These are phyloP conservation scores for Lactarius vividus DNA, from an alignment of 768 basidiomycete species.

Conservation along the genomic window DNA sequence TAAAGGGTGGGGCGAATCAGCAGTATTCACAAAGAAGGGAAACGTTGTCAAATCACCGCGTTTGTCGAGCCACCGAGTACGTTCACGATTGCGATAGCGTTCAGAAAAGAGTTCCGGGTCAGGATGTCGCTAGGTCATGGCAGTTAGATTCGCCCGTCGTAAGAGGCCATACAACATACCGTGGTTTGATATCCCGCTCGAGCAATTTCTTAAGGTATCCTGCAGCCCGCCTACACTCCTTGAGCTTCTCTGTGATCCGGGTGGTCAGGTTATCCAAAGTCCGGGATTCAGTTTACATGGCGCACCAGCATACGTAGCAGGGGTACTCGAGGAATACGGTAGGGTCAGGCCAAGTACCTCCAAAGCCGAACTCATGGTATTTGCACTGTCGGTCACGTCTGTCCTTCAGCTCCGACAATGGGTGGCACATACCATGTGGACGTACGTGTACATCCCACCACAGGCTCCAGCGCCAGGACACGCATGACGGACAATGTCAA, in stretches of 20 bases:
- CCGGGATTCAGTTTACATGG: background rate
- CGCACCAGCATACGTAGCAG: slow-evolving; percentile 67
- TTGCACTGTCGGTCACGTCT: slow-evolving; percentile 49
- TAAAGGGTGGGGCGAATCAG: background rate
- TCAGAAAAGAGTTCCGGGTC: slow-evolving; percentile 71
- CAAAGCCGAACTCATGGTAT: slow-evolving; percentile 84
- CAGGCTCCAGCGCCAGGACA: slow-evolving; percentile 85
- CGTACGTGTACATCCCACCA: slow-evolving; percentile 84
- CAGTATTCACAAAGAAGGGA: no score
- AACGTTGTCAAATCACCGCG: slow-evolving; percentile 45
- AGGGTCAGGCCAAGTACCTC: slow-evolving; percentile 85
- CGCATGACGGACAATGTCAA: slow-evolving; percentile 82
- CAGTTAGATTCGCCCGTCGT: background rate
- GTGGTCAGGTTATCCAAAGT: background rate
- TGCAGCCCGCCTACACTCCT: slow-evolving; percentile 79
- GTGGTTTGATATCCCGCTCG: slow-evolving; percentile 80
- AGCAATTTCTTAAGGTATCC: slow-evolving; percentile 72
- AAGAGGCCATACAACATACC: slow-evolving; percentile 36
- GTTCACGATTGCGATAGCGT: slow-evolving; percentile 78
- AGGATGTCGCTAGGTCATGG: slow-evolving; percentile 50
- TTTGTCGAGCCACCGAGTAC: slow-evolving; percentile 87
- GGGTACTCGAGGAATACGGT: slow-evolving; percentile 77
- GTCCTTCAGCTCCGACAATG: background rate
- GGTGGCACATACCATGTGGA: slow-evolving; percentile 9
- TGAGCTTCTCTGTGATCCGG: slow-evolving; percentile 58